phyloP scores from a whole-genome alignment of 2,329 filamentous ascomycete species.

The Colletotrichum theobromicola region DNA sequence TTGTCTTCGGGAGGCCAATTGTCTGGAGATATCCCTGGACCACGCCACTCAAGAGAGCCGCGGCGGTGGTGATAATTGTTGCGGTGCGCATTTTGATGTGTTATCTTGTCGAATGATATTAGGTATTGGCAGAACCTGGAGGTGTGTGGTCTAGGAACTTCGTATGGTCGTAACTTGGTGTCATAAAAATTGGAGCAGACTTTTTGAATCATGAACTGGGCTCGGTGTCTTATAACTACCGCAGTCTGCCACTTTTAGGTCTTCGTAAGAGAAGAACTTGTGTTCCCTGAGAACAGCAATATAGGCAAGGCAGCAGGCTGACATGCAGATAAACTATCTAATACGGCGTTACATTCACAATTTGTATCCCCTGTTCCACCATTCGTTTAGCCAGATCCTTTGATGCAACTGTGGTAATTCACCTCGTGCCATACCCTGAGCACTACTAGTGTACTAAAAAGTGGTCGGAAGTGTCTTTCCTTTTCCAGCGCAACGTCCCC shows the following conservation, averaged over 20 bases:
- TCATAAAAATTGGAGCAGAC: rapidly evolving
- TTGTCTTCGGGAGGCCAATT: not conserved
- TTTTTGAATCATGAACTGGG: rapidly evolving
- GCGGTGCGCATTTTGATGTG: not conserved
- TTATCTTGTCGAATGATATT: no score
- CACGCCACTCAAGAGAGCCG: not conserved
- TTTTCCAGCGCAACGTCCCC: not conserved
- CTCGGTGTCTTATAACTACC: rapidly evolving
- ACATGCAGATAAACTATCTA: not conserved
- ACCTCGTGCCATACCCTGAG: not conserved
- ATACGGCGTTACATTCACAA: not conserved
- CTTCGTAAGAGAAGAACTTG: not conserved
- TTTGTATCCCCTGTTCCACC: not conserved
- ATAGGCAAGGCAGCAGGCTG: not conserved
- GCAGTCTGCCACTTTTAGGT: not conserved
- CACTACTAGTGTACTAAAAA: not conserved
- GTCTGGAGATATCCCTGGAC: not conserved
- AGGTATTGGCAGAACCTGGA: not conserved
- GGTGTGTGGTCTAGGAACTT: not conserved
- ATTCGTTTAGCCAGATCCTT: not conserved
- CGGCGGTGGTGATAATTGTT: not conserved
- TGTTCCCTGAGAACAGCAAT: not conserved
- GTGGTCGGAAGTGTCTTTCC: not conserved
- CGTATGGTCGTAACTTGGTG: rapidly evolving
- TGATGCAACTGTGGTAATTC: not conserved